Conservation (phyloP, 2,329 filamentous ascomycete genomes). For the Tolypocladium inflatum region DNA sequence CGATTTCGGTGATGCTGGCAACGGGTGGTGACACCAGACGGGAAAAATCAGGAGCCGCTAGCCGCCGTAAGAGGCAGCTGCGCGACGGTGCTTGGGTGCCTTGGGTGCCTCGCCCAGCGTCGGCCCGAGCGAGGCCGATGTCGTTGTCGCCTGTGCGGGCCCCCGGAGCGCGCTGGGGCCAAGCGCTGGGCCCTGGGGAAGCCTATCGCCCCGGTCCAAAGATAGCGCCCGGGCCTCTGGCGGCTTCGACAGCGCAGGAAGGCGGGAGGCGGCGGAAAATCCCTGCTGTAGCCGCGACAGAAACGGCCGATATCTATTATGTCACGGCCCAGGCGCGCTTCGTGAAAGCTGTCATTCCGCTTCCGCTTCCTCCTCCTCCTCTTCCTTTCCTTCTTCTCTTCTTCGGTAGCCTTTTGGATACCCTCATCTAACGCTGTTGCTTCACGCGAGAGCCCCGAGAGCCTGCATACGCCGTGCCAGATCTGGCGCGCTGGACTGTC, state of each 20-base stretch:
- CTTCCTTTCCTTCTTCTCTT: not conserved
- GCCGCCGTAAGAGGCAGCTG: constrained; percentile 6
- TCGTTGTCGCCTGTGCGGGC: constrained; percentile 3
- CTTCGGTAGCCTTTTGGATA: not conserved
- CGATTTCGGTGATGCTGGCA: constrained; percentile 3
- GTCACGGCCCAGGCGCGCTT: not conserved
- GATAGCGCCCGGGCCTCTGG: not conserved
- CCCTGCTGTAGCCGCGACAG: not conserved
- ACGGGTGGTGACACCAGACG: not conserved
- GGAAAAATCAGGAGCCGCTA: not conserved
- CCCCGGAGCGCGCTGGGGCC: not conserved
- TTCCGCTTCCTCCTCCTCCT: not conserved
- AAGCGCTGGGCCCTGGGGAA: not conserved
- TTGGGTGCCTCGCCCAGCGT: constrained; percentile 4
- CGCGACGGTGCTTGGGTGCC: not conserved
- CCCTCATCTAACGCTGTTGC: not conserved
- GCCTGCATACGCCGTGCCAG: not conserved
- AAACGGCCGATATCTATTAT: not conserved
- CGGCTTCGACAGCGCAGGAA: not conserved
- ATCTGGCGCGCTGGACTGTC: not conserved
- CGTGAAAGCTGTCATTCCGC: not conserved
- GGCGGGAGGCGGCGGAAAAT: not conserved
- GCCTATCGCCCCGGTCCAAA: not conserved
- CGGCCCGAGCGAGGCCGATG: constrained; percentile 11
- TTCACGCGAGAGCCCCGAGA: not conserved